Evolutionary conservation across 768 basidiomycete genomes (phyloP).

Genomic region (Mycena belliarum): DNA sequence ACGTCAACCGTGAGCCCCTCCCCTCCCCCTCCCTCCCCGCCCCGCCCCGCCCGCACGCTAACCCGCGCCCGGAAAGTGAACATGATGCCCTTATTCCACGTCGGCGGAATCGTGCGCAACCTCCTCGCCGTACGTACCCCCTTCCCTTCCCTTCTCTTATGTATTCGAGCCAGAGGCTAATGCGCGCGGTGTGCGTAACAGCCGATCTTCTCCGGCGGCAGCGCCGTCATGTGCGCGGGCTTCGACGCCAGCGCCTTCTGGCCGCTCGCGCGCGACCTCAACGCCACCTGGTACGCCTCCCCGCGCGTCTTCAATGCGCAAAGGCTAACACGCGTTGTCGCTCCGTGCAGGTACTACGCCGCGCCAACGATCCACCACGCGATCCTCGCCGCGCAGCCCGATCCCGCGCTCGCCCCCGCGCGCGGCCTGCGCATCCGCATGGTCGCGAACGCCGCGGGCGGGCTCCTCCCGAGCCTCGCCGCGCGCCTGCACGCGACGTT

Average conservation of each 20-base stretch:
- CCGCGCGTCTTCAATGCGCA: background rate
- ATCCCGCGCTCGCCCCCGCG: slow-evolving; percentile 28
- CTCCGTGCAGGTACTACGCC: slow-evolving; percentile 44
- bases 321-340: background rate
- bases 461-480: slow-evolving; percentile 54
- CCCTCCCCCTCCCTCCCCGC: too few species aligned
- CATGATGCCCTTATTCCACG: slow-evolving; percentile 62
- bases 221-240: slow-evolving; percentile 54
- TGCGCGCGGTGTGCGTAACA: slow-evolving; percentile 6
- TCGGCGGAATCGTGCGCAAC: slow-evolving; percentile 61
- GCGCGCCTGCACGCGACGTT: slow-evolving; percentile 49
- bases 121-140: slow-evolving; percentile 39
- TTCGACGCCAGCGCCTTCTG: slow-evolving; percentile 57
- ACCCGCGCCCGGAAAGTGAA: too few species aligned
- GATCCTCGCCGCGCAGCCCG: slow-evolving; percentile 42
- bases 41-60: too few species aligned
- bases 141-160: background rate
- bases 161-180: background rate
- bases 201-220: slow-evolving; percentile 56
- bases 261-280: slow-evolving; percentile 37
- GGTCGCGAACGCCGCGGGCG: slow-evolving; percentile 54
- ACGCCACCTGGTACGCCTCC: slow-evolving; percentile 50
- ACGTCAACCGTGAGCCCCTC: slow-evolving; percentile 52
- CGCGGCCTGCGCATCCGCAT: slow-evolving; percentile 43
- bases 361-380: slow-evolving; percentile 53